Percentiles rank a stretch among this genome's conserved stretches.
Conservation (phyloP, 257 asterid species). For the Solanum gracilifrons region DNA sequence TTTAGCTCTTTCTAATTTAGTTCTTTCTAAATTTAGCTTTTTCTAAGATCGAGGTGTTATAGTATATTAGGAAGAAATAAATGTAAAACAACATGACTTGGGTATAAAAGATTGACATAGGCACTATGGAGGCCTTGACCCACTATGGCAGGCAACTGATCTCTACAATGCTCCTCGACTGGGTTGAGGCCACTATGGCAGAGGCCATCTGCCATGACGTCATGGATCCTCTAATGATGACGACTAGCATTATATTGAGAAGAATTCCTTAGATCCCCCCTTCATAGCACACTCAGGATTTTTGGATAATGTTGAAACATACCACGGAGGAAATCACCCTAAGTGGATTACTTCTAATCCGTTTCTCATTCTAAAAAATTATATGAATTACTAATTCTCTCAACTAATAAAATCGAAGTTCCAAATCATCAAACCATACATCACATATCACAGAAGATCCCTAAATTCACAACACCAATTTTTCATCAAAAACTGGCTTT, state of each 20-base stretch:
- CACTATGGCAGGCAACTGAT: neutral
- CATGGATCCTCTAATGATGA: neutral
- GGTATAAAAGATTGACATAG: neutral
- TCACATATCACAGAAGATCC: neutral
- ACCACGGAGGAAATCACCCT: neutral
- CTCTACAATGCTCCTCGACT: neutral
- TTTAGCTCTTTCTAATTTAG: neutral
- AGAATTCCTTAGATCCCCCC: neutral
- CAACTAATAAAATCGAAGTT: neutral
- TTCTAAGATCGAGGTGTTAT: neutral
- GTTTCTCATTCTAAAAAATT: neutral
- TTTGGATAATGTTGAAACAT: neutral
- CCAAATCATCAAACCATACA: neutral
- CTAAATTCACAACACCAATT: neutral
- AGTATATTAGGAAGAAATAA: no score
- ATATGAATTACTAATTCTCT: neutral
- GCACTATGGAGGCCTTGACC: neutral
- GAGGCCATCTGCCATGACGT: neutral
- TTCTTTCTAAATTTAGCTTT: neutral
- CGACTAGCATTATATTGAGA: neutral
- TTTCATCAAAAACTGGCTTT: no score
- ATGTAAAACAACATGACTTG: neutral
- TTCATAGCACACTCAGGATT: neutral
- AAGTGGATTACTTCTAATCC: neutral
- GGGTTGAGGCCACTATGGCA: no score